phyloP scores from a whole-genome alignment of 2,329 filamentous ascomycete species.

The Fusarium torulosum region DNA sequence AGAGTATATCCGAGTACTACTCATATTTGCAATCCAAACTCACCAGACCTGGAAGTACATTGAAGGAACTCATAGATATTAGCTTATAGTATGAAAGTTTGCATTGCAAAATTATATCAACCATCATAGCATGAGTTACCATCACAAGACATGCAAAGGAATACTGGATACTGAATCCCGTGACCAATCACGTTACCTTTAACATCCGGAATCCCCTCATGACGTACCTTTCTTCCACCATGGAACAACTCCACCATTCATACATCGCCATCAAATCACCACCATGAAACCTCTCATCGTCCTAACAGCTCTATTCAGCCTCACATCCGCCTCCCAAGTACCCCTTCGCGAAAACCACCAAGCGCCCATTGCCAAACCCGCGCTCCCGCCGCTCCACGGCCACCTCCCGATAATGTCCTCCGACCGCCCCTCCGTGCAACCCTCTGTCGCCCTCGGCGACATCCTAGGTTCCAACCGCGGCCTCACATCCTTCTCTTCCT shows the following conservation, averaged over 20 bases:
- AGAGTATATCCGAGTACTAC: too few species aligned
- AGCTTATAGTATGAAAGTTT: too few species aligned
- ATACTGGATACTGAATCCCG: too few species aligned
- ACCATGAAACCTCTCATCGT: slow-evolving; percentile 43
- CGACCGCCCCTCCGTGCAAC: slow-evolving; percentile 51
- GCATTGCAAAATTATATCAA: too few species aligned
- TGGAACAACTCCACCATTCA: slow-evolving; percentile 4
- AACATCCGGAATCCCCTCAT: slow-evolving; percentile 21
- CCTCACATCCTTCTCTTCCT: slow-evolving; percentile 86
- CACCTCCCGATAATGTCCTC: slow-evolving; percentile 48
- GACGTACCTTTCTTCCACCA: slow-evolving; percentile 28
- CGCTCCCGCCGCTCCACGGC: slow-evolving; percentile 32
- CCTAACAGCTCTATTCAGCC: slow-evolving; percentile 32
- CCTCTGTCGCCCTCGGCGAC: slow-evolving; percentile 80
- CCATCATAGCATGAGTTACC: too few species aligned
- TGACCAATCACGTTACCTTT: slow-evolving; percentile 34
- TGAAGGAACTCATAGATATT: too few species aligned
- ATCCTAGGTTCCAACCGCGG: slow-evolving; percentile 82
- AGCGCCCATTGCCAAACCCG: slow-evolving; percentile 2
- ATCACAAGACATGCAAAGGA: too few species aligned
- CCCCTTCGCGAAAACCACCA: slow-evolving; percentile 22
- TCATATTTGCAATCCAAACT: too few species aligned
- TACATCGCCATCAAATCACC: slow-evolving; percentile 10
- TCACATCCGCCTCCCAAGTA: slow-evolving; percentile 21
- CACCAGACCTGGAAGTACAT: too few species aligned